Percentiles rank a stretch among this genome's conserved stretches.
Evolutionary conservation across 768 basidiomycete genomes (phyloP).

Genomic region (Auricularia auricula-judae): DNA sequence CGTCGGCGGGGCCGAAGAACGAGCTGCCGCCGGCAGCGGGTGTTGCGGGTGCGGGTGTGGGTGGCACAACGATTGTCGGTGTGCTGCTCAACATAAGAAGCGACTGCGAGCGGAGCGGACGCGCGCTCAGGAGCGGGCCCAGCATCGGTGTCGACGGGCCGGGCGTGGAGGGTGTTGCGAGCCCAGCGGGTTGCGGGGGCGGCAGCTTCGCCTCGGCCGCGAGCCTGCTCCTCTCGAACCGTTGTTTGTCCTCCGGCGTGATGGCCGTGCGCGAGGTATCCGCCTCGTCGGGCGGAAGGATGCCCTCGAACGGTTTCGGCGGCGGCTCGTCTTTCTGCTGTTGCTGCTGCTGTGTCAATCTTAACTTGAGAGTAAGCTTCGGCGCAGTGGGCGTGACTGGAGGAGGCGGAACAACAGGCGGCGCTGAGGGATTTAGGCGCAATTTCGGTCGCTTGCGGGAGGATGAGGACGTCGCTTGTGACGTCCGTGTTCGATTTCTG

Average conservation of each 20-base stretch:
- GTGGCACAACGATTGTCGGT: conserved; percentile 23
- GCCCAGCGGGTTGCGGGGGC: conserved; percentile 8
- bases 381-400: neutral
- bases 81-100: conserved; percentile 48
- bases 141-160: conserved; percentile 22
- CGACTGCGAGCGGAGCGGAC: conserved; percentile 28
- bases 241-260: conserved; percentile 43
- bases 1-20: conserved; percentile 13
- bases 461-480: neutral
- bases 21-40: conserved; percentile 19
- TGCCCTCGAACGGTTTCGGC: conserved; percentile 68
- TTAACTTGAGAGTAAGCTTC: neutral
- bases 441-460: neutral
- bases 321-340: conserved; percentile 33
- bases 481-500: neutral
- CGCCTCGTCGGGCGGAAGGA: conserved; percentile 56
- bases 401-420: neutral
- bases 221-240: conserved; percentile 64
- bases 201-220: conserved; percentile 55
- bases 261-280: conserved; percentile 65
- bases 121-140: conserved; percentile 29
- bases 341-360: neutral
- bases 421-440: neutral
- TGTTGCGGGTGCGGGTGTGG: conserved; percentile 25
- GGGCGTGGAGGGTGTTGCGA: conserved; percentile 15